Evolutionary conservation across 305 asterid genomes (phyloP), one percentile per base, ranked within the genome.

Genomic region (Fraxinus floribunda): DNA sequence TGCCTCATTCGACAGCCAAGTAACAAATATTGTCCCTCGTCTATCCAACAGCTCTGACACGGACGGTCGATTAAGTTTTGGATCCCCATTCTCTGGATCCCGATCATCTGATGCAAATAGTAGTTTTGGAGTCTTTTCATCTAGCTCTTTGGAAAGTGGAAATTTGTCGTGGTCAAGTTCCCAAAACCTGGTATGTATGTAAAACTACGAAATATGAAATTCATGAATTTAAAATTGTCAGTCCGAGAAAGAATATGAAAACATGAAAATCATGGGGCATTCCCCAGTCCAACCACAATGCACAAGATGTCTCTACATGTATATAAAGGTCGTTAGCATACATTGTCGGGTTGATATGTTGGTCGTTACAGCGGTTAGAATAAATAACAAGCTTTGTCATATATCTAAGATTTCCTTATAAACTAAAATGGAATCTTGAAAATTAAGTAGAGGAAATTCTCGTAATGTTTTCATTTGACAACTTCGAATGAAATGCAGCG

Each of bases 81-180:
- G 79, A 44, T 76, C 79, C 6, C 66, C 41, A 4, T 76, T 10
- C 41, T 76, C 79, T 46, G 20, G 62, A 41, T 15, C 79, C 68
- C 49, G 18, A 7, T 44, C 68, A 24, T 76, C 79, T 9, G 79
- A 76, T 3, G 41, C 39, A 46, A 76, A 26, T 15, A 5, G 62
- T 35, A 76, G 68, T 60, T 76, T 76, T 26, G 79, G 79, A 41
- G 11, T 76, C 26, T 76, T 76, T 7, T 76, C 79, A 76, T 46
- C 79, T 0, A 76, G 79, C 39, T 76, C 79, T 24, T 3, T 11
- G 4, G 79, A 76, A 24, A 76, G 79, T 29, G 79, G 79, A 76
- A 76, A 76, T 11, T 46, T 41, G 6, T 76, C 79, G 26, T 76
- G 79, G 79, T 76, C 79, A 44, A 39, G 68, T 26, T 76, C 79